Base-by-base conservation (phyloP, 345 rosid genomes). In the Stellera chamaejasme region DNA sequence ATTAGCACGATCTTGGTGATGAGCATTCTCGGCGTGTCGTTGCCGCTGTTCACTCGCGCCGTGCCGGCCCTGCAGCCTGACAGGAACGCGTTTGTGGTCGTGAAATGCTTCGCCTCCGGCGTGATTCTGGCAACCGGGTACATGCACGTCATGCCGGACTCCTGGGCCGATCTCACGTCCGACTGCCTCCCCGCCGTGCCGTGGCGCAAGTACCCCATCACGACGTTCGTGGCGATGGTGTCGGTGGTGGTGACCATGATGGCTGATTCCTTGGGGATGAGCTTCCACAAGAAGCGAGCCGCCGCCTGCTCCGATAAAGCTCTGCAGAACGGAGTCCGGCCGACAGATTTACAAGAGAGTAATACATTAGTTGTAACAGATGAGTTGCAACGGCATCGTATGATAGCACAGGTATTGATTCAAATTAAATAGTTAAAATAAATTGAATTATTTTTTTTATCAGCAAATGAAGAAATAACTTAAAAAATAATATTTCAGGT, bases 131-230 rank as follows among this genome's bases (percentile, higher is more conserved):
- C 83, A 1, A 90, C 97, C 2, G 97, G 90, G 12, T 90, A 80
- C 72, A 87, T 82, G 90, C 95, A 90, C 46, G 97, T 87, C 13
- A 52, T 87, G 58, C 97, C 95, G 2, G 95, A 90, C 69, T 90
- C 95, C 32, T 90, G 84, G 39, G 90, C 79, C 61, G 75, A 77
- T 82, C 67, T 90, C 56, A 61, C 74, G 2, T 90, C 95, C 0
- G 13, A 28, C 8, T 87, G 97, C 66, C 72, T 90, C 67, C 11
- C 63, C 0, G 88, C 82, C 5, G 75, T 69, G 19, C 95, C 97
- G 0, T 84, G 97, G 97, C 84, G 79, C 56, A 90, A 87, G 58
- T 90, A 86, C 62, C 90, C 95, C 0, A 86, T 90, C 48, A 70
- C 90, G 2, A 85, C 84, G 2, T 90, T 90, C 66, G 84, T 82